Conservation (phyloP, 2,329 filamentous ascomycete genomes). For the Fusarium metavorans region DNA sequence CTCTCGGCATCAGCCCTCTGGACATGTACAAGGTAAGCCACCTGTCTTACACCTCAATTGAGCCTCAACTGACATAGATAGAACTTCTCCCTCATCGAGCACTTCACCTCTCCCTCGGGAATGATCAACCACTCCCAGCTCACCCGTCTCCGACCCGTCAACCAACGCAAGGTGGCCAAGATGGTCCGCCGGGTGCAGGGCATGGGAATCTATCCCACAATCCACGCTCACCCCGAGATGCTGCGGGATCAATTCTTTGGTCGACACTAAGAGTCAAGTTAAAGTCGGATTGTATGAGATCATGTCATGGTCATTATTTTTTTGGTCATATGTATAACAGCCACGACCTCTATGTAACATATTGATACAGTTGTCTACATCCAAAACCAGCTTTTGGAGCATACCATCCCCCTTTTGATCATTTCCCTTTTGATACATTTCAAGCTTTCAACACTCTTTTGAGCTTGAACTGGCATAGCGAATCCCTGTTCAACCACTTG, state of each 20-base stretch:
- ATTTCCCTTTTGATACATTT: constrained; percentile 48
- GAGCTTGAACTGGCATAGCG: constrained; percentile 63
- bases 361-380: constrained; percentile 50
- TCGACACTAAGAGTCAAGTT: constrained; percentile 20
- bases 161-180: constrained; percentile 94
- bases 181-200: constrained; percentile 90
- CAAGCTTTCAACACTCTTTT: constrained; percentile 61
- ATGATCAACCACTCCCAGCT: constrained; percentile 81
- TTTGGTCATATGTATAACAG: constrained; percentile 52
- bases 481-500: constrained; percentile 57
- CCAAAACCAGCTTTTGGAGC: constrained; percentile 20
- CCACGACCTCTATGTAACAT: constrained; percentile 48
- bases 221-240: constrained; percentile 89
- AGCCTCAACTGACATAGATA: constrained; percentile 51
- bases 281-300: constrained; percentile 24
- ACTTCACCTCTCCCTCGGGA: constrained; percentile 87
- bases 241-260: constrained; percentile 60
- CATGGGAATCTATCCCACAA: constrained; percentile 90
- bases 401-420: neutral
- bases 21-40: constrained; percentile 83
- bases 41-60: neutral
- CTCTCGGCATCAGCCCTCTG: constrained; percentile 82
- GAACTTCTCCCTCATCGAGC: constrained; percentile 94
- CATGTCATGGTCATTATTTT: constrained; percentile 44
- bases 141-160: constrained; percentile 86